Conservation (phyloP, 352 stramenopile species). For the Pythium myriotylum region DNA sequence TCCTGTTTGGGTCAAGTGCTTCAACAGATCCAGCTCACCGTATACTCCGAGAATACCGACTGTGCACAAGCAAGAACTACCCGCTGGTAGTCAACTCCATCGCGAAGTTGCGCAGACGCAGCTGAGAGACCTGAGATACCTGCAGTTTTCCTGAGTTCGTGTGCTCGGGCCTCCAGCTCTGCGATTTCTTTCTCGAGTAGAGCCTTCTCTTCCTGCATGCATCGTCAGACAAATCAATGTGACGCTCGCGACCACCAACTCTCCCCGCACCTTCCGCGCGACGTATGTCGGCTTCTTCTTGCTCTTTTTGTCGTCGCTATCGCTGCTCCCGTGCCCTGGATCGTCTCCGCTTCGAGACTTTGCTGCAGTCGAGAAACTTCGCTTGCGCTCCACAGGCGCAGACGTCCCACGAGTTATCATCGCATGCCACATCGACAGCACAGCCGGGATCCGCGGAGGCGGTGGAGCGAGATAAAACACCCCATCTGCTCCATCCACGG, state of each 20-base stretch:
- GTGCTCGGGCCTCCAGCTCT: constrained; percentile 15
- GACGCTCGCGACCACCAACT: too few species aligned
- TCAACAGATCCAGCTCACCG: constrained; percentile 12
- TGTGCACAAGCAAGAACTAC: constrained; percentile 20
- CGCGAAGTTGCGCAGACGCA: constrained; percentile 12
- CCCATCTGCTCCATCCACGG: not conserved
- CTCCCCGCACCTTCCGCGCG: not conserved
- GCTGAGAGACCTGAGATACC: not conserved
- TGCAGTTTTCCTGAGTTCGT: constrained; percentile 11
- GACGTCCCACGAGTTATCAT: not conserved
- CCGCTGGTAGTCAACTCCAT: constrained; percentile 16
- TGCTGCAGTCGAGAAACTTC: not conserved
- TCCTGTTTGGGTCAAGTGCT: too few species aligned
- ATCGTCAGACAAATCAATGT: too few species aligned
- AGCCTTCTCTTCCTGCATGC: constrained; percentile 26
- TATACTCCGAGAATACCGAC: constrained; percentile 26
- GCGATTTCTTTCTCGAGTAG: constrained; percentile 17
- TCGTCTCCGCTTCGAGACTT: not conserved
- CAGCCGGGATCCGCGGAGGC: not conserved
- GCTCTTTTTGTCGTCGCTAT: not conserved
- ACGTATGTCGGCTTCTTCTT: constrained; percentile 7
- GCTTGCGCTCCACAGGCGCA: not conserved
- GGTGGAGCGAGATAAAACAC: not conserved
- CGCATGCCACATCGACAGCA: constrained; percentile 4
- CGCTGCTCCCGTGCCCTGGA: not conserved